Percentiles rank a stretch among this genome's conserved stretches.
Conservation (phyloP, 1,284 basidiomycete species). For the Malassezia sympodialis region DNA sequence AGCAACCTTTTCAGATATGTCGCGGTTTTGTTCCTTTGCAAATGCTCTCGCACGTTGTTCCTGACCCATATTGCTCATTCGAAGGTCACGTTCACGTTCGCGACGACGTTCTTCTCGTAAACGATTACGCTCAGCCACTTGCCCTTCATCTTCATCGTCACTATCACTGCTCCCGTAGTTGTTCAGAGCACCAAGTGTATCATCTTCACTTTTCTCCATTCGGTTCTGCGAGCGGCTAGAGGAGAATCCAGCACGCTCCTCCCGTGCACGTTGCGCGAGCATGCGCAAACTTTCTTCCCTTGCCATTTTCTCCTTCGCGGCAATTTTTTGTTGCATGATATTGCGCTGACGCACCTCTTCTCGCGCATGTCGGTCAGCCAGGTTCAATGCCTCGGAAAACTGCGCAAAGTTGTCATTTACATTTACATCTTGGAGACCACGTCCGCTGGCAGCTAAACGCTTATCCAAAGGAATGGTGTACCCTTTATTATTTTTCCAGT, state of each 20-base stretch:
- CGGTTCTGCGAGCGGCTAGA: conserved; percentile 23
- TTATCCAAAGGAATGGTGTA: conserved; percentile 98
- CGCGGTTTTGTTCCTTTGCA: conserved; percentile 75
- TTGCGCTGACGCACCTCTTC: conserved; percentile 93
- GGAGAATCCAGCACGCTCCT: conserved; percentile 71
- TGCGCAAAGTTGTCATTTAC: conserved; percentile 99
- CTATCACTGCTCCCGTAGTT: conserved; percentile 55
- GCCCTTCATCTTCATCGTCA: conserved; percentile 63
- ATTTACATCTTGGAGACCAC: conserved; percentile 92
- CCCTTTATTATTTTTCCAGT: conserved; percentile 99
- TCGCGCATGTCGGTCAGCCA: conserved; percentile 94
- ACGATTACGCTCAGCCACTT: conserved; percentile 71
- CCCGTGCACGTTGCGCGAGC: conserved; percentile 85
- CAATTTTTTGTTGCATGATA: conserved; percentile 94
- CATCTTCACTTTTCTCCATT: conserved; percentile 37
- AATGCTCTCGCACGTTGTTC: conserved; percentile 92
- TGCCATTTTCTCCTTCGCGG: conserved; percentile 90
- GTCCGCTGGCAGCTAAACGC: conserved; percentile 90
- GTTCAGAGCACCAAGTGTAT: conserved; percentile 66
- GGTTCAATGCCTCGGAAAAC: conserved; percentile 87
- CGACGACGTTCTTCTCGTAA: conserved; percentile 83
- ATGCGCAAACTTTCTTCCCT: conserved; percentile 93
- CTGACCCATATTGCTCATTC: conserved; percentile 98
- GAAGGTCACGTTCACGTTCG: conserved; percentile 90
- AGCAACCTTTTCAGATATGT: conserved; percentile 98